Base-by-base conservation (phyloP, 495 filamentous ascomycete species). In the Oidiodendron maius region DNA sequence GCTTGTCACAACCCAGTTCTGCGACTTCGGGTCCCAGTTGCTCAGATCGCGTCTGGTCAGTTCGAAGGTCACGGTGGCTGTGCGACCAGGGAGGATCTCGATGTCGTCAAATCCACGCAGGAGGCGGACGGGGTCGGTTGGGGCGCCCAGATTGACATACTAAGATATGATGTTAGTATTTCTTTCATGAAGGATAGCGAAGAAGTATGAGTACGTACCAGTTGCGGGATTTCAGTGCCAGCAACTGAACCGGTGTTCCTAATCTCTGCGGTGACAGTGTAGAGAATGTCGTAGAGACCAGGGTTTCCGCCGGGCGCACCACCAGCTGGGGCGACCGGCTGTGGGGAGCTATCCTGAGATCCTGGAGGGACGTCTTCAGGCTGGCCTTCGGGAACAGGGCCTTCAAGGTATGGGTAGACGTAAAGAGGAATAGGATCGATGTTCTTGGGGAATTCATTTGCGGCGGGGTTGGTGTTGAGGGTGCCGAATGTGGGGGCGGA, bases 341-440 rank as follows among this genome's bases (percentile, higher is more conserved):
- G 91, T 0, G 89, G 62, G 2, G 74, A 74, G 41, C 79, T 75
- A 58, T 89, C 77, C 11, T 61, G 73, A 1, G 85, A 82, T 32
- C 77, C 74, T 1, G 76, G 69, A 5, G 91, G 91, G 21, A 91
- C 71, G 63, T 83, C 87, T 26, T 81, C 57, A 17, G 71, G 66
- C 61, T 76, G 58, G 38, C 86, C 89, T 44, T 69, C 51, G 26
- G 84, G 78, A 55, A 83, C 73, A 17, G 89, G 86, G 26, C 70
- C 76, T 72, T 93, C 91, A 52, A 98, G 63, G 68, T 85, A 98
- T 5, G 93, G 93, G 69, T 98, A 98, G 62, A 98, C 88, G 76
- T 73, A 78, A 46, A 74, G 64, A 59, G 64, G 67, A 54, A 77
- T 64, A 17, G 64, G 55, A 62, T 86, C 67, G 53, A 74, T 75